Evolutionary conservation across 345 rosid species (phyloP).

Genomic region (Bruguiera parviflora): DNA sequence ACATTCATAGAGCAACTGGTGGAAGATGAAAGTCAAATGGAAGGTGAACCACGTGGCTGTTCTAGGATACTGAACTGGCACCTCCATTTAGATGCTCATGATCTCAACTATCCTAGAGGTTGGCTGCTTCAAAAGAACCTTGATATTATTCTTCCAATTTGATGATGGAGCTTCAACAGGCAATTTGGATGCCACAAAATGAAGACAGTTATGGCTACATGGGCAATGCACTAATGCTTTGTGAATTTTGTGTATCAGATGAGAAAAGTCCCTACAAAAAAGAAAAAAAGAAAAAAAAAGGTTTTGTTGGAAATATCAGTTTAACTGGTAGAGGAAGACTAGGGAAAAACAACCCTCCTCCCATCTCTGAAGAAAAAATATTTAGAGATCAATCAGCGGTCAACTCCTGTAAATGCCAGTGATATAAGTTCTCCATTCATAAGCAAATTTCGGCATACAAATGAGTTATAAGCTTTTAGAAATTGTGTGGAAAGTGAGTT

Average conservation of each 20-base stretch:
- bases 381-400: too few species aligned
- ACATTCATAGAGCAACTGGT: constrained; percentile 86
- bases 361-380: too few species aligned
- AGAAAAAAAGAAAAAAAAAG: background rate
- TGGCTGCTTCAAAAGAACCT: constrained; percentile 72
- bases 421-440: too few species aligned
- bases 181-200: constrained; percentile 23
- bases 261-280: background rate
- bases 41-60: constrained; percentile 68
- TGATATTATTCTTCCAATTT: constrained; percentile 44
- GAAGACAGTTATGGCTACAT: constrained; percentile 24
- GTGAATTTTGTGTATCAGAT: background rate
- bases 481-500: background rate
- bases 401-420: too few species aligned
- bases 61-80: constrained; percentile 86
- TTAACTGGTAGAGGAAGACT: too few species aligned
- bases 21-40: constrained; percentile 92
- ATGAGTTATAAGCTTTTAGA: too few species aligned
- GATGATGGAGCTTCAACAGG: constrained; percentile 26
- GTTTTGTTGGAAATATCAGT: too few species aligned
- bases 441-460: too few species aligned
- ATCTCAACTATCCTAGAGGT: constrained; percentile 63
- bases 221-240: background rate
- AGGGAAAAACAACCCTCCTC: too few species aligned
- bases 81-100: constrained; percentile 63